These are phyloP conservation scores for Cladophialophora bantiana DNA, from an alignment of 2,329 filamentous ascomycete species.

Conservation along the genomic window DNA sequence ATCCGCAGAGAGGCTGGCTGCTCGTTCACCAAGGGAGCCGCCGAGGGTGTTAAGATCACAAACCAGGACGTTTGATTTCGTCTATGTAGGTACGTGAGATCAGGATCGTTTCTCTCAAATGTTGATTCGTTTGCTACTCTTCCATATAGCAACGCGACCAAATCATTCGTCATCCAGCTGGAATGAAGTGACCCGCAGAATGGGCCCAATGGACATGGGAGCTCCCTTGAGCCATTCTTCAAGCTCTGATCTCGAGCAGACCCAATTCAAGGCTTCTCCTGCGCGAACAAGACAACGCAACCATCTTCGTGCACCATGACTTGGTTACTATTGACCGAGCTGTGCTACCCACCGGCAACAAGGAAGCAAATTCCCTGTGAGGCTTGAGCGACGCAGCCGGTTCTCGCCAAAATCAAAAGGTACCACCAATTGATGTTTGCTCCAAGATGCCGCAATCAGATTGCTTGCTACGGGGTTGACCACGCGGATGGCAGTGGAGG, in stretches of 20 bases:
- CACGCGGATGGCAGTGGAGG: constrained; percentile 14
- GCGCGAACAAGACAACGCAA: neutral
- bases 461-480: constrained; percentile 2
- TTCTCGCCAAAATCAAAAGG: neutral
- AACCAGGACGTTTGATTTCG: neutral
- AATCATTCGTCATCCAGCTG: neutral
- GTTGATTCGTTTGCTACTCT: neutral
- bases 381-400: neutral
- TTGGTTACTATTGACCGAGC: neutral
- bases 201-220: neutral
- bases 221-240: neutral
- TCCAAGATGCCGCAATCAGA: neutral
- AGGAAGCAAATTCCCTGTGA: neutral
- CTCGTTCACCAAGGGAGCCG: neutral
- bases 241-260: neutral
- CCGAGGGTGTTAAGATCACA: neutral
- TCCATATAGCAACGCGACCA: neutral
- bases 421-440: neutral
- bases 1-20: neutral
- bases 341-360: neutral
- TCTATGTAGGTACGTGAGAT: neutral
- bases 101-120: neutral
- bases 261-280: neutral
- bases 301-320: neutral
- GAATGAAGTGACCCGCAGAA: neutral